Evolutionary conservation across 2,329 filamentous ascomycete genomes (phyloP).

Genomic region (Aspergillus cejpii): DNA sequence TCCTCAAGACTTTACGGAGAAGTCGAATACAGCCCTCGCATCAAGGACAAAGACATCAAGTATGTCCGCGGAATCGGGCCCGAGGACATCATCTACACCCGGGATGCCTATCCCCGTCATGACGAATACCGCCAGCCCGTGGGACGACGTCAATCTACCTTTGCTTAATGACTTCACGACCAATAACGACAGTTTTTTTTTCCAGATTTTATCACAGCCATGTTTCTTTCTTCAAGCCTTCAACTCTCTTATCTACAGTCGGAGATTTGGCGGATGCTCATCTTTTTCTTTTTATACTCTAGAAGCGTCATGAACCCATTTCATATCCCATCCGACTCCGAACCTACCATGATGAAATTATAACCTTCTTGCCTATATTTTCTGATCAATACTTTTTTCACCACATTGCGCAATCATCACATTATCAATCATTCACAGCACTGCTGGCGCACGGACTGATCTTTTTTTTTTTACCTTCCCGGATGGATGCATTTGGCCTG

Average conservation of each 20-base stretch:
- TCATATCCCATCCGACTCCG: neutral
- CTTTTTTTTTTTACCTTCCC: conserved; percentile 1
- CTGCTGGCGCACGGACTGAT: too few relatives aligned
- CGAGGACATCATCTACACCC: conserved; percentile 17
- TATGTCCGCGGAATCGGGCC: conserved; percentile 25
- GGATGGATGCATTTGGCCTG: too few relatives aligned
- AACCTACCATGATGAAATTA: too few relatives aligned
- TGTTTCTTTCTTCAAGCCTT: too few relatives aligned
- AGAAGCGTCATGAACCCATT: neutral
- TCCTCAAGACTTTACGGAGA: conserved; percentile 18
- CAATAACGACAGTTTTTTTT: conserved; percentile 16
- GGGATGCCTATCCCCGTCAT: conserved; percentile 15
- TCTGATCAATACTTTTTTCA: neutral
- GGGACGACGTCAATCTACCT: conserved; percentile 25
- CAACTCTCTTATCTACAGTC: too few relatives aligned
- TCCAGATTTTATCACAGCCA: neutral
- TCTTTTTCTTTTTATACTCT: neutral
- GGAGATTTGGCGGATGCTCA: too few relatives aligned
- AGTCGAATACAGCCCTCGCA: conserved; percentile 18
- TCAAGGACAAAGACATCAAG: conserved; percentile 25
- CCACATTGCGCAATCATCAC: neutral
- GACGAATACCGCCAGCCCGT: conserved; percentile 16
- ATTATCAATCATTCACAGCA: too few relatives aligned
- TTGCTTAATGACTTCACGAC: conserved; percentile 15
- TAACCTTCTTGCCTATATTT: neutral